phyloP scores from a whole-genome alignment of 768 basidiomycete species.

The Mycena sanguinolenta region DNA sequence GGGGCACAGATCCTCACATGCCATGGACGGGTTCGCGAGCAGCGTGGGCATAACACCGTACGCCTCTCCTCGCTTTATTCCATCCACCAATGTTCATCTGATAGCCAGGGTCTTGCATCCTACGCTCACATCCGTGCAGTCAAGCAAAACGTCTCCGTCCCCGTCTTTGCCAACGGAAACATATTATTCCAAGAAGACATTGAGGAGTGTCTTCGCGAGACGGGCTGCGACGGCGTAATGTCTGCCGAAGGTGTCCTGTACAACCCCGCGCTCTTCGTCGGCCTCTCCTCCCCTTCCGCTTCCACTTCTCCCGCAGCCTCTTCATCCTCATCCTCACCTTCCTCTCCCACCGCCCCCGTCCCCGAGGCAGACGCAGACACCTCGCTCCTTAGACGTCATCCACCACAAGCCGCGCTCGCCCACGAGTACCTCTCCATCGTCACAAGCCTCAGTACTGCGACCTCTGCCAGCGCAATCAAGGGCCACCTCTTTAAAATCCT shows the following conservation, averaged over 20 bases:
- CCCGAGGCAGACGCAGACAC: conserved; percentile 42
- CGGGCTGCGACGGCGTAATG: conserved; percentile 95
- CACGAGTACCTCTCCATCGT: conserved; percentile 91
- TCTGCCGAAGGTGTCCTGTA: conserved; percentile 95
- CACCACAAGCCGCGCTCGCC: conserved; percentile 76
- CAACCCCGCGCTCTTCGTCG: conserved; percentile 85
- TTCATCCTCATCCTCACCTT: not conserved
- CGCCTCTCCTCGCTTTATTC: conserved; percentile 35
- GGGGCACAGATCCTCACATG: conserved; percentile 96
- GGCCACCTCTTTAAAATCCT: conserved; percentile 95
- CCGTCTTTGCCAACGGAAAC: conserved; percentile 98
- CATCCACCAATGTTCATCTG: conserved; percentile 3
- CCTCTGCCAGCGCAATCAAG: conserved; percentile 83
- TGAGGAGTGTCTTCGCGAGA: conserved; percentile 80
- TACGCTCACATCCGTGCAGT: conserved; percentile 93
- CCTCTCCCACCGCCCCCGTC: not conserved
- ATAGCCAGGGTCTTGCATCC: conserved; percentile 81
- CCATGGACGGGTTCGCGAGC: conserved; percentile 92
- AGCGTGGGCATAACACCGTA: conserved; percentile 87
- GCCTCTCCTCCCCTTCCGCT: conserved; percentile 28
- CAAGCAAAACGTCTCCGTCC: conserved; percentile 89
- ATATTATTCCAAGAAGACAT: conserved; percentile 91
- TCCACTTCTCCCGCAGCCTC: not conserved
- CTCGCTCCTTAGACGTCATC: conserved; percentile 61
- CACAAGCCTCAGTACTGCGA: conserved; percentile 74